Conservation (phyloP, 1,284 basidiomycete species). For the Spongispora temasekensis region DNA sequence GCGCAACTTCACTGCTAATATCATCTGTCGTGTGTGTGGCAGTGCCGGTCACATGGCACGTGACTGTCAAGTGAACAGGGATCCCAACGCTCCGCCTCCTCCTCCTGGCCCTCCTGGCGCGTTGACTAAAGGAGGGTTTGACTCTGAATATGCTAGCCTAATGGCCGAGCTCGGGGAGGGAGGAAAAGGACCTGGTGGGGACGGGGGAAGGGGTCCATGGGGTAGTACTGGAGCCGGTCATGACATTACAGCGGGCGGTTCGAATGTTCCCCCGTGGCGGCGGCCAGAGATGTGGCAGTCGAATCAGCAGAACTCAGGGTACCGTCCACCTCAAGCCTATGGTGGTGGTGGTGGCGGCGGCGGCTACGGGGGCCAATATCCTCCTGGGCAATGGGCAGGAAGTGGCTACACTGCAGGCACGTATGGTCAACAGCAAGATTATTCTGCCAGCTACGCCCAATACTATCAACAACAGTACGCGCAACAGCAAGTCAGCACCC, state of each 20-base stretch:
- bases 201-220: slow-evolving; percentile 60
- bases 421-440: slow-evolving; percentile 58
- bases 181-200: slow-evolving; percentile 56
- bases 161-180: slow-evolving; percentile 98
- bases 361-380: slow-evolving; percentile 41
- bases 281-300: slow-evolving; percentile 82
- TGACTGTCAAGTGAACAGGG: slow-evolving; percentile 87
- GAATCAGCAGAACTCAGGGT: slow-evolving; percentile 47
- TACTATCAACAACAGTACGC: slow-evolving; percentile 83
- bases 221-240: slow-evolving; percentile 60
- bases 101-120: slow-evolving; percentile 38
- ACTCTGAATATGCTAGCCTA: slow-evolving; percentile 95
- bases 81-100: slow-evolving; percentile 58
- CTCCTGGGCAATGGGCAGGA: slow-evolving; percentile 44
- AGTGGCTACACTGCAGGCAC: slow-evolving; percentile 44
- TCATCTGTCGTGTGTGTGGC: slow-evolving; percentile 96
- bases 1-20: slow-evolving; percentile 95
- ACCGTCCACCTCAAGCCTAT: slow-evolving; percentile 53
- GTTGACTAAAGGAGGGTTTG: slow-evolving; percentile 73
- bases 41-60: slow-evolving; percentile 96
- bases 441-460: slow-evolving; percentile 73
- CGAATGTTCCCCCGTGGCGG: slow-evolving; percentile 84
- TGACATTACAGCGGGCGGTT: slow-evolving; percentile 77
- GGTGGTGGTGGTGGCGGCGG: slow-evolving; percentile 38
- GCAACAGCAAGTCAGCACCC: slow-evolving; percentile 66